Conservation (phyloP, 106 monocot species). For the Platanthera zijinensis region DNA sequence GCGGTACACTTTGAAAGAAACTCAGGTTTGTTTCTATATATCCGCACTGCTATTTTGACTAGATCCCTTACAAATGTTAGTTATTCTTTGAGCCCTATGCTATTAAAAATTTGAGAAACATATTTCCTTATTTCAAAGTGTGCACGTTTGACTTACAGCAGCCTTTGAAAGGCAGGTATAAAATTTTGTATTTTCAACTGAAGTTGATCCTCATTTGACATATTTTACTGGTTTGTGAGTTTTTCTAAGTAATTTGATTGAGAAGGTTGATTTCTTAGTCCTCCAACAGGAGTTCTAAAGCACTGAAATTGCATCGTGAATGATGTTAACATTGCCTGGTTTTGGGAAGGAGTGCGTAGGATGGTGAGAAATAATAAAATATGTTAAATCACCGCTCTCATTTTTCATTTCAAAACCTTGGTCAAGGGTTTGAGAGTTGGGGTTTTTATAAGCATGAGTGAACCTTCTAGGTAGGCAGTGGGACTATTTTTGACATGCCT, state of each 20-base stretch:
- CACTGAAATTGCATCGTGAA: neutral
- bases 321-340: neutral
- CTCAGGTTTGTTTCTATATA: conserved; percentile 36
- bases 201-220: neutral
- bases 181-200: neutral
- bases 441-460: too few relatives aligned
- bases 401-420: too few relatives aligned
- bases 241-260: neutral
- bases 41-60: neutral
- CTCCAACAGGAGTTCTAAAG: neutral
- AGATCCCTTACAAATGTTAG: neutral
- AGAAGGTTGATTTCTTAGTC: neutral
- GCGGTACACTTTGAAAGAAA: conserved; percentile 78
- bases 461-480: too few relatives aligned
- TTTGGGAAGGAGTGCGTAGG: neutral
- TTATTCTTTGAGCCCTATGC: neutral
- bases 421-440: too few relatives aligned
- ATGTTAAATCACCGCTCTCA: too few relatives aligned
- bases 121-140: neutral
- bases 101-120: neutral
- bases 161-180: neutral
- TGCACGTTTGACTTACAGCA: neutral
- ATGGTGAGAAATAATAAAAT: neutral
- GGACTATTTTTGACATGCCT: too few relatives aligned
- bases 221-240: neutral